Conservation (phyloP, 345 rosid species). For the Linum lewisii region DNA sequence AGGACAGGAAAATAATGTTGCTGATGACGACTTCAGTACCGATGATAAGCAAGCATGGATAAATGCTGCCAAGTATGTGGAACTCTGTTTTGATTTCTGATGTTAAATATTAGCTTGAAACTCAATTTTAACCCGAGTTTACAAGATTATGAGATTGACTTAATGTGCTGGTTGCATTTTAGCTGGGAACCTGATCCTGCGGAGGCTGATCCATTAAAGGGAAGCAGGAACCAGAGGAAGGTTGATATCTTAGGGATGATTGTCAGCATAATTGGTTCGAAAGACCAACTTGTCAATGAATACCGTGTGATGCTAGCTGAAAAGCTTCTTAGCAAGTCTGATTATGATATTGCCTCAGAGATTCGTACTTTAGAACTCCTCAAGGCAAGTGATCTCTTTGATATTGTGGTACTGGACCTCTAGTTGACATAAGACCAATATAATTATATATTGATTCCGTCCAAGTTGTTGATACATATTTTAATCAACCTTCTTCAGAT, state of each 20-base stretch:
- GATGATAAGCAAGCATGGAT: constrained; percentile 95
- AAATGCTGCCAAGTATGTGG: constrained; percentile 48
- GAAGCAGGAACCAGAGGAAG: constrained; percentile 71
- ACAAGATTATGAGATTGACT: constrained; percentile 5
- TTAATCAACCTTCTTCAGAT: constrained; percentile 36
- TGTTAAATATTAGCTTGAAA: neutral
- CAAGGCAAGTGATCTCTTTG: constrained; percentile 40
- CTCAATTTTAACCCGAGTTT: constrained; percentile 9
- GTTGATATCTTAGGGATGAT: constrained; percentile 91
- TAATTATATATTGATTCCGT: constrained; percentile 1
- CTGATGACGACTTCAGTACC: constrained; percentile 65
- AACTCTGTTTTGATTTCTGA: neutral
- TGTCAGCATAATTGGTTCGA: constrained; percentile 89
- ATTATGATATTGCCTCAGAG: constrained; percentile 86
- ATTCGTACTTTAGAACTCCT: constrained; percentile 96
- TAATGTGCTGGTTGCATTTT: constrained; percentile 14
- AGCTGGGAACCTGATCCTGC: constrained; percentile 99
- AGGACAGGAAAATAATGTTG: constrained; percentile 53
- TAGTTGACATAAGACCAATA: neutral
- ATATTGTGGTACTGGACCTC: neutral
- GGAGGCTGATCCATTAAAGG: constrained; percentile 84
- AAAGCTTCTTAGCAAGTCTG: constrained; percentile 91
- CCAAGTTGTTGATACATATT: constrained; percentile 1
- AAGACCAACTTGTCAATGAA: constrained; percentile 89
- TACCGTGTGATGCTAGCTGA: constrained; percentile 95